Conservation (phyloP, 768 basidiomycete genomes). For the Plicaturopsis crispa region DNA sequence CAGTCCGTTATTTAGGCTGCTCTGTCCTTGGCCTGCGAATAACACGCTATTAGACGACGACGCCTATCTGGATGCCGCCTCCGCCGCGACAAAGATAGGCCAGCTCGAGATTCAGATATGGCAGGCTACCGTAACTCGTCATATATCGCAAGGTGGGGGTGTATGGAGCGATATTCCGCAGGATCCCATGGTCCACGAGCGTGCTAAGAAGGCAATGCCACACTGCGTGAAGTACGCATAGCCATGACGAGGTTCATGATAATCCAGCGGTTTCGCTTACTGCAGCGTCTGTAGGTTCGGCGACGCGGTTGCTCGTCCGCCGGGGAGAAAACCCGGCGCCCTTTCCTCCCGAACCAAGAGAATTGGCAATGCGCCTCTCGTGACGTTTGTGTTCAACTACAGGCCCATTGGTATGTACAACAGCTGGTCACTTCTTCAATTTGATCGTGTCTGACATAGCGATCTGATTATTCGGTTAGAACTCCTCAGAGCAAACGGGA, state of each 20-base stretch:
- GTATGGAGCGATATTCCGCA: too few relatives aligned
- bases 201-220: constrained; percentile 24
- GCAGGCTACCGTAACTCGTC: constrained; percentile 18
- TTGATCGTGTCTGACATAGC: too few relatives aligned
- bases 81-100: constrained; percentile 16
- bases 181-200: too few relatives aligned
- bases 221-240: constrained; percentile 26
- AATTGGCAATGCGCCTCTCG: not conserved
- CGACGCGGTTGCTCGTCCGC: too few relatives aligned
- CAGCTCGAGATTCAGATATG: constrained; percentile 25
- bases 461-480: not conserved
- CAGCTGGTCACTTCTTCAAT: too few relatives aligned
- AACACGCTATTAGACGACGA: constrained; percentile 12
- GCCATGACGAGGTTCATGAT: too few relatives aligned
- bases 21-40: not conserved
- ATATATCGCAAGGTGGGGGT: too few relatives aligned
- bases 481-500: not conserved
- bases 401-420: not conserved
- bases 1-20: not conserved
- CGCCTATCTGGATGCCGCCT: constrained; percentile 14
- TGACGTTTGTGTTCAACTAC: not conserved
- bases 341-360: too few relatives aligned
- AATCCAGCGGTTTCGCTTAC: too few relatives aligned
- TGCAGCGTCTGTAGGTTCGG: too few relatives aligned
- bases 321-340: too few relatives aligned